Evolutionary conservation across 179 eudicot species (phyloP), one percentile per base, ranked within the genome.

Genomic region (Heliamphora pulchella): DNA sequence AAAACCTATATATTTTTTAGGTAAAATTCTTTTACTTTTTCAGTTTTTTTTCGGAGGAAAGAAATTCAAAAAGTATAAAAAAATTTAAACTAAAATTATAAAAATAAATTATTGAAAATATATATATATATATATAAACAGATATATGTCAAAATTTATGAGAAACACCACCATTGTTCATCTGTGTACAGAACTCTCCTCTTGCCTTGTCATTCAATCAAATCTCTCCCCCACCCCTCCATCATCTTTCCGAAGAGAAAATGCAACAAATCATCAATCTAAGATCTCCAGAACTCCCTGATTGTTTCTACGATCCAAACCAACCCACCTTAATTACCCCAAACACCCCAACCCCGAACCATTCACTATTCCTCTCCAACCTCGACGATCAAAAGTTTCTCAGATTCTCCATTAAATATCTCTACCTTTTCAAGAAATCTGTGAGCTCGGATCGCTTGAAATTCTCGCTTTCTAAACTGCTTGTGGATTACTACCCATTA

Each of bases 341-440:
- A 5, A 80, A 74, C 59, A 83, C 54, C 14, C 88, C 90, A 55
- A 95, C 98, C 2, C 98, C 98, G 1, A 88, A 81, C 2, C 92
- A 93, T 53, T 54, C 86, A 11, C 86, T 95, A 11, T 87, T 88
- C 53, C 94, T 95, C 78, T 95, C 98, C 54, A 95, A 93, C 81
- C 88, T 95, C 9, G 98, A 95, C 69, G 95, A 91, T 61, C 98
- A 95, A 71, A 90, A 85, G 82, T 93, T 93, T 77, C 87, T 95
- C 0, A 91, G 98, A 81, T 95, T 95, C 86, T 83, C 97, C 53
- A 92, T 92, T 55, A 95, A 93, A 79, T 95, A 93, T 78, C 80
- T 95, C 3, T 95, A 89, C 78, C 81, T 93, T 58, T 95, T 81
- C 78, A 79, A 80, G 47, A 90, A 90, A 64, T 83, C 87, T 17